These are phyloP conservation scores for Volvariella volvacea DNA, from an alignment of 1,284 basidiomycete genomes.

Conservation along the genomic window DNA sequence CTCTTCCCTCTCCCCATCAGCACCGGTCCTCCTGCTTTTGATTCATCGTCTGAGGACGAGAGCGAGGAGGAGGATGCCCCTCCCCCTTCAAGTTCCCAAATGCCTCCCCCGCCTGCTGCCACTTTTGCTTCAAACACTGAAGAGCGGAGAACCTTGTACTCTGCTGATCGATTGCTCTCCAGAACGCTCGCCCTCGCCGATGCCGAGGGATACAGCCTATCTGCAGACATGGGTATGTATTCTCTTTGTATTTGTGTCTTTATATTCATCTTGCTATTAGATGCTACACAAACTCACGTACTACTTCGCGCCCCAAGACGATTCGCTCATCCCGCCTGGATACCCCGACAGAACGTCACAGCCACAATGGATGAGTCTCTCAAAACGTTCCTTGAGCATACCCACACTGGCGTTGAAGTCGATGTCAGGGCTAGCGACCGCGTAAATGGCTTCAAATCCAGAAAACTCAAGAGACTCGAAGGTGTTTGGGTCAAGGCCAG, in stretches of 20 bases:
- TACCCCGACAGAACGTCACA: constrained; percentile 56
- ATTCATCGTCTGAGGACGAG: no score
- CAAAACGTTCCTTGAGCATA: constrained; percentile 28
- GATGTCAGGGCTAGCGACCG: constrained; percentile 12
- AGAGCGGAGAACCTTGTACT: constrained; percentile 41
- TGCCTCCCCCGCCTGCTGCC: no score
- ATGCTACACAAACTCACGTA: constrained; percentile 55
- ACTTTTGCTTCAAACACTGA: constrained; percentile 31
- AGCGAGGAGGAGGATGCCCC: constrained; percentile 6
- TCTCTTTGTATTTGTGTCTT: neutral
- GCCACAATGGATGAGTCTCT: constrained; percentile 34
- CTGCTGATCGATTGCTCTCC: constrained; percentile 54
- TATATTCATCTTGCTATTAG: neutral
- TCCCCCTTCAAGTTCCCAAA: constrained; percentile 6
- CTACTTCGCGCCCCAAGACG: constrained; percentile 64
- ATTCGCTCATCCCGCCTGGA: constrained; percentile 67
- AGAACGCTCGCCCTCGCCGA: constrained; percentile 51
- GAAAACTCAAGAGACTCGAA: constrained; percentile 1
- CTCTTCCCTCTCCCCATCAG: no score
- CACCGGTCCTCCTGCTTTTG: no score
- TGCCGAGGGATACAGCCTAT: constrained; percentile 46
- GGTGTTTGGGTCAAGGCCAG: constrained; percentile 41
- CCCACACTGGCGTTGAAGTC: constrained; percentile 12
- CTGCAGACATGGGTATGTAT: constrained; percentile 51
- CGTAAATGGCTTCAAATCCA: constrained; percentile 10